Percentiles rank a stretch among this genome's conserved stretches.
Conservation (phyloP, 805 yeast genomes). For the Saccharomycopsis olivae region DNA sequence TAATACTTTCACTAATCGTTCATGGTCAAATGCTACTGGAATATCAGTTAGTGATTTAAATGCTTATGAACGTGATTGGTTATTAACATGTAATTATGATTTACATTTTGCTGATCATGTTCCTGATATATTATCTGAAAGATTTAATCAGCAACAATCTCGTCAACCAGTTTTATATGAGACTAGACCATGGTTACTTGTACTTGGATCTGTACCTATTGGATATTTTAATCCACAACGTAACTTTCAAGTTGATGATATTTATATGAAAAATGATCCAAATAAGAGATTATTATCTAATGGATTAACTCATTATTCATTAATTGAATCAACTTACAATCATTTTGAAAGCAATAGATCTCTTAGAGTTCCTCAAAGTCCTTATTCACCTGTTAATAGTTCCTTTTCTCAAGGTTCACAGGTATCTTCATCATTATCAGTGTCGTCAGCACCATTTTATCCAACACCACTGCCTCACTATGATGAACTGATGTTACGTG, state of each 20-base stretch:
- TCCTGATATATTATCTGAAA: background rate
- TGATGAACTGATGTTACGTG: too few species aligned
- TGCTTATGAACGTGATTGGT: constrained; percentile 61
- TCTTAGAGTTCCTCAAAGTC: constrained; percentile 2
- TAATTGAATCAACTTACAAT: constrained; percentile 2
- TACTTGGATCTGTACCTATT: background rate
- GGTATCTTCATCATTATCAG: background rate
- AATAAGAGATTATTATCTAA: background rate
- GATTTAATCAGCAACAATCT: background rate
- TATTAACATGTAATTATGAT: constrained; percentile 22
- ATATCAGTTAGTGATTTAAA: constrained; percentile 53
- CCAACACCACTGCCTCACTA: too few species aligned
- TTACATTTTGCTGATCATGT: constrained; percentile 12
- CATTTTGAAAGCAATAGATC: constrained; percentile 3
- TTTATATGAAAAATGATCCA: constrained; percentile 3
- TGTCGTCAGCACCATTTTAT: background rate
- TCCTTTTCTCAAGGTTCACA: background rate
- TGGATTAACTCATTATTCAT: constrained; percentile 1
- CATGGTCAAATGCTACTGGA: constrained; percentile 96
- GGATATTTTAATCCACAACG: constrained; percentile 2
- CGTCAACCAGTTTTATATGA: background rate
- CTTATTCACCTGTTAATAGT: background rate
- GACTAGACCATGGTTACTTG: constrained; percentile 7
- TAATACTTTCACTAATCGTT: constrained; percentile 87
- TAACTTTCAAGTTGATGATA: background rate